These are phyloP conservation scores for Aspergillus sparsus DNA, from an alignment of 495 filamentous ascomycete genomes.

Conservation along the genomic window DNA sequence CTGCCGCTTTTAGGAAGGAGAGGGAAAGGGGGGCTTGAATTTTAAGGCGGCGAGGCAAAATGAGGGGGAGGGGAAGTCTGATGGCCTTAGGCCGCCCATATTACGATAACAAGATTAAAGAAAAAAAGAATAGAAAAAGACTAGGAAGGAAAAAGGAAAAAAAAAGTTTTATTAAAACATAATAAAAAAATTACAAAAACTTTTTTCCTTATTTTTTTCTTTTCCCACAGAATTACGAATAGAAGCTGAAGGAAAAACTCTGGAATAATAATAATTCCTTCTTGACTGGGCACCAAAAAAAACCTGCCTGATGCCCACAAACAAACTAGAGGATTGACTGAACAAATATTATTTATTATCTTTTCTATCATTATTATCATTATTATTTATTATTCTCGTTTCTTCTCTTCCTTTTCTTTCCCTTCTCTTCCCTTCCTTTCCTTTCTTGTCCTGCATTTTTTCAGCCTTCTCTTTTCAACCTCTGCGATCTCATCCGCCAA, in stretches of 20 bases:
- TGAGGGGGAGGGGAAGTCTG: constrained; percentile 25
- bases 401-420: constrained; percentile 15
- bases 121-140: neutral
- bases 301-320: constrained; percentile 10
- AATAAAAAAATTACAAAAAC: neutral
- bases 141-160: neutral
- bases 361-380: constrained; percentile 8
- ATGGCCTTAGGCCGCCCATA: constrained; percentile 13
- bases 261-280: constrained; percentile 9
- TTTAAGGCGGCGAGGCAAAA: constrained; percentile 22
- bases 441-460: constrained; percentile 11
- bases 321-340: neutral
- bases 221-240: neutral
- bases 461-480: constrained; percentile 6
- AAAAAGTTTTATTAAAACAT: neutral
- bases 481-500: constrained; percentile 10
- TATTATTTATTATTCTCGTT: constrained; percentile 6
- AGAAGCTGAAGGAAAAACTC: constrained; percentile 10
- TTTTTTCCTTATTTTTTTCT: neutral
- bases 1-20: constrained; percentile 26
- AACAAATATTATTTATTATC: neutral
- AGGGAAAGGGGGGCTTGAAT: neutral
- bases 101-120: constrained; percentile 5
- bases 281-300: constrained; percentile 5
- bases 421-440: constrained; percentile 15